Conservation (phyloP, 2,329 filamentous ascomycete genomes). For the Colletotrichum sojae region DNA sequence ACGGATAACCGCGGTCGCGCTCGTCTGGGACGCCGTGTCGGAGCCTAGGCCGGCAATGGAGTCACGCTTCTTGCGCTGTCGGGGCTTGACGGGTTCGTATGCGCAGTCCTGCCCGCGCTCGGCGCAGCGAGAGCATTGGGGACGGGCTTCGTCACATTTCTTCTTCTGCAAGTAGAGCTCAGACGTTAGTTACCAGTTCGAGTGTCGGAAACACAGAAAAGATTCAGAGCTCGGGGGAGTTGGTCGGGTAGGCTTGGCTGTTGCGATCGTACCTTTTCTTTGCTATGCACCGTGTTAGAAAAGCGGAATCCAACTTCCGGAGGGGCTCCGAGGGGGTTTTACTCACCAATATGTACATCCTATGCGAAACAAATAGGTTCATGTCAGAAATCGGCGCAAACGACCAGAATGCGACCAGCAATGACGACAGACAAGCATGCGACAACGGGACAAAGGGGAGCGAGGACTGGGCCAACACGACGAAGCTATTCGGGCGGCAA, state of each 20-base stretch:
- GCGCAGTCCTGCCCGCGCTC: constrained; percentile 64
- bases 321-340: constrained; percentile 2
- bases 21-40: constrained; percentile 34
- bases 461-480: constrained; percentile 3
- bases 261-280: constrained; percentile 64
- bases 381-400: constrained; percentile 43
- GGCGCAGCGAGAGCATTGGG: constrained; percentile 64
- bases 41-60: constrained; percentile 37
- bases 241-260: too few relatives aligned
- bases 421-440: constrained; percentile 17
- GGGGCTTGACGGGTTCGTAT: constrained; percentile 63
- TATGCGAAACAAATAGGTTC: constrained; percentile 46
- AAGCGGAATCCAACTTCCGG: not conserved
- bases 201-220: not conserved
- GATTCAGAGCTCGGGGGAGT: not conserved
- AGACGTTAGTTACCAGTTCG: not conserved
- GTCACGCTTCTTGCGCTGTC: constrained; percentile 54
- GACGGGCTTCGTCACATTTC: constrained; percentile 69
- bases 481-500: constrained; percentile 38
- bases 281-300: constrained; percentile 53
- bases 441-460: constrained; percentile 13
- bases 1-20: constrained; percentile 22
- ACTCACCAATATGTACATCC: constrained; percentile 69
- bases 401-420: constrained; percentile 8
- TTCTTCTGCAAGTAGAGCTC: constrained; percentile 61